phyloP scores from a whole-genome alignment of 176 grass and related monocot genomes.

The Oryza nivara region DNA sequence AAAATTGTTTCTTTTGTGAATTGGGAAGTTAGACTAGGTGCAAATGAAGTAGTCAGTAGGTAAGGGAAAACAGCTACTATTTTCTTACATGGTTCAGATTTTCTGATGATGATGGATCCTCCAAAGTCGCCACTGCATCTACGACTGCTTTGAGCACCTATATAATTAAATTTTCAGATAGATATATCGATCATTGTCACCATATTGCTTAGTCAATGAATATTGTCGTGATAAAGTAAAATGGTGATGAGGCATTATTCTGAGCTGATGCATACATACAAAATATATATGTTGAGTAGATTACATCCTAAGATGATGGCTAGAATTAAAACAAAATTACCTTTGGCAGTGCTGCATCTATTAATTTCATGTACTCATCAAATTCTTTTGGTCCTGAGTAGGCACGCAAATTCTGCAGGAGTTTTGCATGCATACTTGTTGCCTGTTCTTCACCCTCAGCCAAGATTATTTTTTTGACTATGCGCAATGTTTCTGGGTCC shows the following conservation, averaged over 20 bases:
- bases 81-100: constrained; percentile 25
- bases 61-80: neutral
- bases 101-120: constrained; percentile 2
- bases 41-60: neutral
- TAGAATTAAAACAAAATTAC: neutral
- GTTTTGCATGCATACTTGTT: constrained; percentile 19
- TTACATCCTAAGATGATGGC: too few relatives aligned
- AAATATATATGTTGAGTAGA: neutral
- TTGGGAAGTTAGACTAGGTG: neutral
- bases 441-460: neutral
- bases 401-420: constrained; percentile 34
- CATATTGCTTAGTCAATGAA: neutral
- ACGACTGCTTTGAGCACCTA: constrained; percentile 20
- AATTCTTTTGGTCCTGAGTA: neutral
- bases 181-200: too few relatives aligned
- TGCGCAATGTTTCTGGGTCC: neutral
- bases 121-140: constrained; percentile 2
- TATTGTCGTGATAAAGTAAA: neutral
- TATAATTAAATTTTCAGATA: neutral
- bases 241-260: neutral
- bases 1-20: neutral
- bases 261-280: neutral
- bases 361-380: neutral
- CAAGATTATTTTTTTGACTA: neutral
- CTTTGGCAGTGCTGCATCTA: constrained; percentile 23